Evolutionary conservation across 306 rosid species (phyloP).

Genomic region (Cicer bijugum): DNA sequence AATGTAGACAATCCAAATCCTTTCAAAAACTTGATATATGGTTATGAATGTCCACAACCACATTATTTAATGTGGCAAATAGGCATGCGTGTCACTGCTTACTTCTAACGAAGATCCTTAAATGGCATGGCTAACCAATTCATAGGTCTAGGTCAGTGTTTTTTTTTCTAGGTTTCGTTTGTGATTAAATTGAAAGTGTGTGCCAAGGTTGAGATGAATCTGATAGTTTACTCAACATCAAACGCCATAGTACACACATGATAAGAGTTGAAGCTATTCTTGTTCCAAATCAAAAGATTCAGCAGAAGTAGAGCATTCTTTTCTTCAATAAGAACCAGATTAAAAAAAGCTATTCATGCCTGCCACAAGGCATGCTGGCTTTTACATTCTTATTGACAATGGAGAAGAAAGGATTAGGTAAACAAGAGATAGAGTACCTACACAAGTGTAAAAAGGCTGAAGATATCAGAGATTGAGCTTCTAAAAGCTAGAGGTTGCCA

Average conservation of each 20-base stretch:
- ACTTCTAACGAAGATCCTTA: neutral
- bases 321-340: neutral
- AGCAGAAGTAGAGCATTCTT: neutral
- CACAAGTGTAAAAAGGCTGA: neutral
- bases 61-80: conserved; percentile 1
- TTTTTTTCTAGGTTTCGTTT: neutral
- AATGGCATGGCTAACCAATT: neutral
- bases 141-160: neutral
- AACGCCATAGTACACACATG: neutral
- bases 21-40: neutral
- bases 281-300: neutral
- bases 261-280: neutral
- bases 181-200: neutral
- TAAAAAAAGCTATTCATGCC: neutral
- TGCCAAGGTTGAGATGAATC: neutral
- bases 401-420: neutral
- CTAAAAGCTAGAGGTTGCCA: conserved; percentile 3
- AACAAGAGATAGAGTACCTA: neutral
- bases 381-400: neutral
- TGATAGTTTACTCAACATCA: neutral
- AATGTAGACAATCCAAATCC: neutral
- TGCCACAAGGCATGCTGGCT: neutral
- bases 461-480: neutral
- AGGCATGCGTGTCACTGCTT: neutral
- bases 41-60: neutral